These are phyloP conservation scores for Stachybotrys echinatus DNA, from an alignment of 2,329 filamentous ascomycete genomes.

Conservation along the genomic window DNA sequence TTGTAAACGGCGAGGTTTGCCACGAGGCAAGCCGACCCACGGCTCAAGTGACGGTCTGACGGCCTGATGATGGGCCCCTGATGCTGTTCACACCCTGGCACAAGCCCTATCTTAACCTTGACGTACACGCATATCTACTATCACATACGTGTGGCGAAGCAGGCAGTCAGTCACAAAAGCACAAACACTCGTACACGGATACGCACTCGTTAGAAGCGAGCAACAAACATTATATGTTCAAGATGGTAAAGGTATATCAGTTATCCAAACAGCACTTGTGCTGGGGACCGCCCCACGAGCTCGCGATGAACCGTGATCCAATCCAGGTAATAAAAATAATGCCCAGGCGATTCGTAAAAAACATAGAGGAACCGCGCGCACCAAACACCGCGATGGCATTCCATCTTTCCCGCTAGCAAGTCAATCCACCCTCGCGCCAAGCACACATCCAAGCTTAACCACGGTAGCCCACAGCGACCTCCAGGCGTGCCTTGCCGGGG, in stretches of 20 bases:
- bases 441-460: slow-evolving; percentile 2
- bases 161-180: too few species aligned
- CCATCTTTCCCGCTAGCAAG: not conserved
- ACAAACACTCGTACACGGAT: not conserved
- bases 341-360: not conserved
- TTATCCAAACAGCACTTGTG: not conserved
- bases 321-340: not conserved
- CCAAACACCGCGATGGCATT: slow-evolving; percentile 1
- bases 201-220: not conserved
- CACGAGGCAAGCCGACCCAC: too few species aligned
- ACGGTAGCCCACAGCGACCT: slow-evolving; percentile 24
- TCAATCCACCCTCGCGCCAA: too few species aligned
- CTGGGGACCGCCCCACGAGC: not conserved
- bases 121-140: too few species aligned
- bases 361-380: not conserved
- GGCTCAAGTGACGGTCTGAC: too few species aligned
- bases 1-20: too few species aligned
- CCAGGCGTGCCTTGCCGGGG: slow-evolving; percentile 19
- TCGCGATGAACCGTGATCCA: not conserved
- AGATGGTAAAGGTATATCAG: not conserved
- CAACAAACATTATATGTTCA: not conserved
- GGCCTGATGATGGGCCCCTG: too few species aligned
- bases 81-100: too few species aligned
- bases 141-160: too few species aligned
- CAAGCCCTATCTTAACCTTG: too few species aligned